Evolutionary conservation across 768 basidiomycete species (phyloP).

Genomic region (Pleurotus pulmonarius): DNA sequence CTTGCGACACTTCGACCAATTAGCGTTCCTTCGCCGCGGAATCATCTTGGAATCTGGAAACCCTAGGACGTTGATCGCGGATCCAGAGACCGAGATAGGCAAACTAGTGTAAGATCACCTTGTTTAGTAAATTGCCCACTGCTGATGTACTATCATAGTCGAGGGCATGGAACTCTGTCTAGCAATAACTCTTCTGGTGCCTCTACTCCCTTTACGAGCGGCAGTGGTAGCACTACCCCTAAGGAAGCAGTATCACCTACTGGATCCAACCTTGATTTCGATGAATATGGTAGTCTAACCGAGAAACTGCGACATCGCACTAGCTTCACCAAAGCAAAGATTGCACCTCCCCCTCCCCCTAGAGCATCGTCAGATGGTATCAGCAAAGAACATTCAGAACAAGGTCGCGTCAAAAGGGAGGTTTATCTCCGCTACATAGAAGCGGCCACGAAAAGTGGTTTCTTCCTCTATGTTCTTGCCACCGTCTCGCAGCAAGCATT

Average conservation of each 20-base stretch:
- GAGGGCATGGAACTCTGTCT: constrained; percentile 37
- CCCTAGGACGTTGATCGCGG: constrained; percentile 55
- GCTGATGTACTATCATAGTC: constrained; percentile 20
- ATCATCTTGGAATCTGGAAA: constrained; percentile 77
- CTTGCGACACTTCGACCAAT: constrained; percentile 69
- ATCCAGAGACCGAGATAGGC: constrained; percentile 61
- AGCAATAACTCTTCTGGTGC: constrained; percentile 41
- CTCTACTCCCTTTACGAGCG: constrained; percentile 43
- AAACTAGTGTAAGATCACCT: constrained; percentile 64
- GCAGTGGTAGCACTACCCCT: constrained; percentile 33
- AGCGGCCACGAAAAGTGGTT: constrained; percentile 75
- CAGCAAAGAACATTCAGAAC: constrained; percentile 70
- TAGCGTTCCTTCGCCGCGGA: constrained; percentile 75
- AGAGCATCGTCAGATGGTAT: constrained; percentile 43
- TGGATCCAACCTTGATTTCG: neutral
- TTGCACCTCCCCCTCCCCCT: constrained; percentile 37
- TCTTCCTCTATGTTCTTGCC: constrained; percentile 55
- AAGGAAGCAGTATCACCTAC: neutral
- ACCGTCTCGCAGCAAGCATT: constrained; percentile 51
- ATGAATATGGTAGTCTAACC: neutral
- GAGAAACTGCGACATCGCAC: constrained; percentile 57
- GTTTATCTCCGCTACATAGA: constrained; percentile 79
- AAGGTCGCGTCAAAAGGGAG: constrained; percentile 71
- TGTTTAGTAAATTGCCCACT: neutral
- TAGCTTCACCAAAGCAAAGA: constrained; percentile 55